These are phyloP conservation scores for Termitomyces sp. DNA, from an alignment of 768 basidiomycete species.

Conservation along the genomic window DNA sequence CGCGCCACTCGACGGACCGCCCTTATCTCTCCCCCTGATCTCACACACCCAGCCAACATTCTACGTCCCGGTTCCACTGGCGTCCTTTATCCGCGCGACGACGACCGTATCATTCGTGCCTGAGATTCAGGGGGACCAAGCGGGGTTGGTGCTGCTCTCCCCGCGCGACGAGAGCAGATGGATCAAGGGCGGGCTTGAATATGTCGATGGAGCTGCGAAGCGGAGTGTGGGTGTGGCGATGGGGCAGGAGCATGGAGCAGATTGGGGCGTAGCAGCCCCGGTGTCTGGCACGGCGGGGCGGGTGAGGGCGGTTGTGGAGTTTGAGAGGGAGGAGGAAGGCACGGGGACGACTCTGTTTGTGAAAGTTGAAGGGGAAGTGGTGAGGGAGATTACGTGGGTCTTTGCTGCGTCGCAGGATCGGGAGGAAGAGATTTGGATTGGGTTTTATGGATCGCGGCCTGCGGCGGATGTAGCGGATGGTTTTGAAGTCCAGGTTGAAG, in stretches of 20 bases:
- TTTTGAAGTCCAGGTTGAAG: slow-evolving; percentile 4
- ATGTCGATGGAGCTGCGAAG: slow-evolving; percentile 12
- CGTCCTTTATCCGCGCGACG: slow-evolving; percentile 10
- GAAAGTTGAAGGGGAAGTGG: slow-evolving; percentile 14
- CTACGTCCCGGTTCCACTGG: slow-evolving; percentile 6
- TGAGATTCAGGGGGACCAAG: slow-evolving; percentile 13
- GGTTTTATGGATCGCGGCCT: slow-evolving; percentile 14
- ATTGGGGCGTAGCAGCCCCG: slow-evolving; percentile 18
- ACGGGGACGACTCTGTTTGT: slow-evolving; percentile 15
- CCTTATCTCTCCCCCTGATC: slow-evolving; percentile 6
- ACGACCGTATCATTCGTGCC: slow-evolving; percentile 13
- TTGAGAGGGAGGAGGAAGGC: slow-evolving; percentile 16
- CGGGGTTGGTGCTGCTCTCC: slow-evolving; percentile 14
- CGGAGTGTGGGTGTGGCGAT: slow-evolving; percentile 13
- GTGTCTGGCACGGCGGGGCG: slow-evolving; percentile 1
- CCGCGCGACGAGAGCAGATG: slow-evolving; percentile 11
- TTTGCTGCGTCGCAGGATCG: slow-evolving; percentile 8
- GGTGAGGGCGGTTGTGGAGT: slow-evolving; percentile 11
- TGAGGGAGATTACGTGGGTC: slow-evolving; percentile 19
- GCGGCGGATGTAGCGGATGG: slow-evolving; percentile 4
- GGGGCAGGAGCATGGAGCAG: slow-evolving; percentile 7
- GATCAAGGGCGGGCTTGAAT: slow-evolving; percentile 18
- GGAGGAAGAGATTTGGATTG: slow-evolving; percentile 16
- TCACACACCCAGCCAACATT: slow-evolving; percentile 15
- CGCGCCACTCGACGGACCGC: slow-evolving; percentile 10